These are phyloP conservation scores for Trametes coccinea DNA, from an alignment of 768 basidiomycete species.

Conservation along the genomic window DNA sequence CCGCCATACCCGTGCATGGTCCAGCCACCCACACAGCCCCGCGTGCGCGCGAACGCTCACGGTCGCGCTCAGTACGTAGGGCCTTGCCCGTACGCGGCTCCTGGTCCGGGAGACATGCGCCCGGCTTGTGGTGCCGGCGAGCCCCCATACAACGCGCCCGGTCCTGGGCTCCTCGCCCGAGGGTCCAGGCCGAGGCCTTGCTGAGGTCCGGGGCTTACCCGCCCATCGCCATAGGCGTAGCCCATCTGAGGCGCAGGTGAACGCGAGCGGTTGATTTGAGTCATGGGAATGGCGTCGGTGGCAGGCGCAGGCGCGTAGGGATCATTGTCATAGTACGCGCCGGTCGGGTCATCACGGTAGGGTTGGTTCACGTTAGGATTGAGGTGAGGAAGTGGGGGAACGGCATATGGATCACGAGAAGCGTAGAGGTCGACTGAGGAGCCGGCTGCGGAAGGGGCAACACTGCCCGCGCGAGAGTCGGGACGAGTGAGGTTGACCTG, in stretches of 20 bases:
- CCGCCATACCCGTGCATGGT: conserved; percentile 17
- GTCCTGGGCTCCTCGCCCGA: conserved; percentile 23
- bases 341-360: conserved; percentile 69
- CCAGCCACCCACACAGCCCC: conserved; percentile 23
- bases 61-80: conserved; percentile 17
- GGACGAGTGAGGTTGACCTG: conserved; percentile 58
- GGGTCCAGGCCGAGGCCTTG: conserved; percentile 10
- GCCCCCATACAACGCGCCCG: conserved; percentile 15
- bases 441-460: conserved; percentile 43
- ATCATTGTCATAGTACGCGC: conserved; percentile 60
- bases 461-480: conserved; percentile 43
- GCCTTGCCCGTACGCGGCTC: conserved; percentile 42
- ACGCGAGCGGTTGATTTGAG: conserved; percentile 43
- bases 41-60: neutral
- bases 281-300: conserved; percentile 79
- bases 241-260: conserved; percentile 29
- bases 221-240: conserved; percentile 17
- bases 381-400: conserved; percentile 78
- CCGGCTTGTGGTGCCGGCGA: conserved; percentile 31
- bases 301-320: conserved; percentile 79
- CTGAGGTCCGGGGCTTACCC: conserved; percentile 19
- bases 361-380: conserved; percentile 65
- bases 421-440: conserved; percentile 46
- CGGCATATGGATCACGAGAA: conserved; percentile 71
- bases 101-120: conserved; percentile 48